Conservation (phyloP, 2,329 filamentous ascomycete species). For the Aspergillus spinulosporus region DNA sequence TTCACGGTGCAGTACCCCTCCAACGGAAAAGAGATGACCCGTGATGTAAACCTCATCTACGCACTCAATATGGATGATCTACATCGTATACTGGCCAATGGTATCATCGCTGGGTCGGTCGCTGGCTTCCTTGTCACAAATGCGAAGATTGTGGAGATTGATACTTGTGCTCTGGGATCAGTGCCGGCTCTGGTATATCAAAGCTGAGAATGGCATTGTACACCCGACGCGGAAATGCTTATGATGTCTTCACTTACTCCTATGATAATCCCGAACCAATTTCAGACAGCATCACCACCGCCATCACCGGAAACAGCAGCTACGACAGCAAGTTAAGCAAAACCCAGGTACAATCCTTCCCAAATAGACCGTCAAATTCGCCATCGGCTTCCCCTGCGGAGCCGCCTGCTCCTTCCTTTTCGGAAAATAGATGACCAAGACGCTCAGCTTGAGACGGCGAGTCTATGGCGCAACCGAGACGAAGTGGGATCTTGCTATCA, state of each 20-base stretch:
- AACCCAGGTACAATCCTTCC: too few relatives aligned
- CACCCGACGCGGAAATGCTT: too few relatives aligned
- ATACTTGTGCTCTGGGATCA: background rate
- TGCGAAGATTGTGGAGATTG: conserved; percentile 8
- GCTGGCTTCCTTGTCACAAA: conserved; percentile 17
- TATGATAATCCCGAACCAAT: background rate
- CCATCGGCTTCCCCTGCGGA: too few relatives aligned
- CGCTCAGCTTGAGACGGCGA: conserved; percentile 12
- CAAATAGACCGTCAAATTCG: too few relatives aligned
- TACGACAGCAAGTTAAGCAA: too few relatives aligned
- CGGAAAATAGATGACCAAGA: conserved; percentile 5
- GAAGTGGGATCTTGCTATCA: conserved; percentile 2
- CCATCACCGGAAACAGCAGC: too few relatives aligned
- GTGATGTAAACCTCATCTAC: conserved; percentile 13
- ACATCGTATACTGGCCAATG: conserved; percentile 2
- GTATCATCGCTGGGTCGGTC: conserved; percentile 2
- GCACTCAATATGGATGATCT: background rate
- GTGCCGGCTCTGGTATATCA: background rate
- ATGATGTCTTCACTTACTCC: too few relatives aligned
- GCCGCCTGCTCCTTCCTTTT: conserved; percentile 1
- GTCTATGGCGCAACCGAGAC: conserved; percentile 10
- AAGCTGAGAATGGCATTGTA: too few relatives aligned
- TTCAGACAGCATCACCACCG: background rate
- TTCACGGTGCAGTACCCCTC: background rate
- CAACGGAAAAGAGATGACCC: conserved; percentile 9